phyloP scores from a whole-genome alignment of 2,329 filamentous ascomycete species.

The Cladophialophora exuberans region DNA sequence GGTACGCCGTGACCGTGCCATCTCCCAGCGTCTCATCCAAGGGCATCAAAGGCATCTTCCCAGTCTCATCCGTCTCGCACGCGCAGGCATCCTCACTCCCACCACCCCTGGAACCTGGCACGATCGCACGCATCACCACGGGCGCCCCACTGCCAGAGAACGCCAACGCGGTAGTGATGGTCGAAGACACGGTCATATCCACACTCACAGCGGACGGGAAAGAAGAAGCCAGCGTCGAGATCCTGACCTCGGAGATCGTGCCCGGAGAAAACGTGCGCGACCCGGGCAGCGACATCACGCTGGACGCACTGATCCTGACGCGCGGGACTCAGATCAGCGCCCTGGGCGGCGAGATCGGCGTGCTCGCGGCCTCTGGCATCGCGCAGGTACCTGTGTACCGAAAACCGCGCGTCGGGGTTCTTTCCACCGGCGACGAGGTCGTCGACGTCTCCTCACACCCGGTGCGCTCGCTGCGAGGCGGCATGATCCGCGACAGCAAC shows the following conservation, averaged over 20 bases:
- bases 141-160: constrained; percentile 87
- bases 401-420: constrained; percentile 77
- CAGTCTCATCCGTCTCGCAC: constrained; percentile 84
- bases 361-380: constrained; percentile 83
- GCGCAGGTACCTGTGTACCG: constrained; percentile 71
- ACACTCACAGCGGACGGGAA: constrained; percentile 66
- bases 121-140: constrained; percentile 90
- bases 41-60: constrained; percentile 76
- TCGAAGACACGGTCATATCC: constrained; percentile 84
- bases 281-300: constrained; percentile 81
- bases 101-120: constrained; percentile 66
- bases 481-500: constrained; percentile 93
- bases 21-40: not conserved
- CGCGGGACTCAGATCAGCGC: constrained; percentile 83
- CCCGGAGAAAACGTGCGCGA: constrained; percentile 88
- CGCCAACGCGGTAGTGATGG: constrained; percentile 92
- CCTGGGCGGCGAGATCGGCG: constrained; percentile 85
- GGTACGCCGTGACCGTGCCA: constrained; percentile 80
- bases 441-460: constrained; percentile 66
- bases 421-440: constrained; percentile 95
- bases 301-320: constrained; percentile 70
- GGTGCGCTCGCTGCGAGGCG: constrained; percentile 66
- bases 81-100: constrained; percentile 72
- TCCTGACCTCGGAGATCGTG: constrained; percentile 75
- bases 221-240: constrained; percentile 87